phyloP scores from a whole-genome alignment of 768 basidiomycete species.

The Mycena metata region DNA sequence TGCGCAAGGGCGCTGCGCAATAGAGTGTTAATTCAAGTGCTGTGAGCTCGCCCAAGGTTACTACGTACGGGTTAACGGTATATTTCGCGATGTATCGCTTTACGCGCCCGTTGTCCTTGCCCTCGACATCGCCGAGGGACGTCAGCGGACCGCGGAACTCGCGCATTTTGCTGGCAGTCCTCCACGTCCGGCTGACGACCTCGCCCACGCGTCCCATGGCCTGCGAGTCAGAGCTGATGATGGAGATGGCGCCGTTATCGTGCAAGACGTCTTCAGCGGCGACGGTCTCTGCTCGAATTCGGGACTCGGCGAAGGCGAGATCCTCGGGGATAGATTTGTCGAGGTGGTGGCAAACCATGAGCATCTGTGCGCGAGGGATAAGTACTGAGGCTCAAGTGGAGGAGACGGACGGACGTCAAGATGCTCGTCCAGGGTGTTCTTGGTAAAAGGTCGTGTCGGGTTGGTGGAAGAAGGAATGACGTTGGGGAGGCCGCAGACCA shows the following conservation, averaged over 20 bases:
- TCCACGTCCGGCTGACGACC: slow-evolving; percentile 93
- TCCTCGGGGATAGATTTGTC: slow-evolving; percentile 94
- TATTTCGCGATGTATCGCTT: slow-evolving; percentile 97
- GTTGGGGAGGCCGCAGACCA: slow-evolving; percentile 91
- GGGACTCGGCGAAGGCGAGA: slow-evolving; percentile 94
- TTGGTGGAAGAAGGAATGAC: slow-evolving; percentile 98
- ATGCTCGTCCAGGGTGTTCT: slow-evolving; percentile 96
- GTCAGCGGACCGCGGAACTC: slow-evolving; percentile 80
- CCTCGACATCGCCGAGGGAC: slow-evolving; percentile 76
- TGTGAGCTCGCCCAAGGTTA: background rate
- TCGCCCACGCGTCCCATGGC: slow-evolving; percentile 99
- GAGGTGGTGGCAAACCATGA: slow-evolving; percentile 99
- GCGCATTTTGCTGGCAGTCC: slow-evolving; percentile 96
- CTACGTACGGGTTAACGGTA: slow-evolving; percentile 93
- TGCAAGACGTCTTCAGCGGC: slow-evolving; percentile 98
- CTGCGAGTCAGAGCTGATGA: slow-evolving; percentile 97
- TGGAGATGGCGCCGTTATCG: slow-evolving; percentile 93
- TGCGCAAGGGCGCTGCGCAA: slow-evolving; percentile 87
- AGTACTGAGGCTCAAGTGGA: background rate
- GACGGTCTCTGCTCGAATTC: slow-evolving; percentile 96
- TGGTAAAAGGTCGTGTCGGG: slow-evolving; percentile 92
- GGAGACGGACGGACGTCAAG: slow-evolving; percentile 77
- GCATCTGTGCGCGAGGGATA: slow-evolving; percentile 74
- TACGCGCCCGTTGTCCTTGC: slow-evolving; percentile 88
- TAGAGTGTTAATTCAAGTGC: slow-evolving; percentile 1